Percentiles rank a stretch among this genome's conserved stretches.
Conservation (phyloP, 2,329 filamentous ascomycete genomes). For the Aspergillus japonicus region DNA sequence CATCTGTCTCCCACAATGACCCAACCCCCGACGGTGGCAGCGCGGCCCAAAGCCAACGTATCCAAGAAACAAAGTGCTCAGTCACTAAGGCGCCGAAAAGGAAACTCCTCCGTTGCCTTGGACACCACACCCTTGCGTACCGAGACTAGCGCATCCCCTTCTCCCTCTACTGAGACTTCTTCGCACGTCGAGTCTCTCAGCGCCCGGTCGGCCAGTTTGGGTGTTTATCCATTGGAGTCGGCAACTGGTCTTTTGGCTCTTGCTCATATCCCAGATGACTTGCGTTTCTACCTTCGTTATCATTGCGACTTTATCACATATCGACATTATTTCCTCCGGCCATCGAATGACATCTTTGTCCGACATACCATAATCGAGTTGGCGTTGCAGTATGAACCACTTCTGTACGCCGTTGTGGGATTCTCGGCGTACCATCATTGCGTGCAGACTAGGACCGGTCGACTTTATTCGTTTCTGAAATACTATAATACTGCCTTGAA, state of each 20-base stretch:
- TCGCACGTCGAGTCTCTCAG: conserved; percentile 37
- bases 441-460: conserved; percentile 66
- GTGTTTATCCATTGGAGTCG: conserved; percentile 26
- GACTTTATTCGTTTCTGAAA: conserved; percentile 76
- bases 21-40: conserved; percentile 19
- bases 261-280: conserved; percentile 55
- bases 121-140: conserved; percentile 22
- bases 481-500: conserved; percentile 90
- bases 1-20: conserved; percentile 24
- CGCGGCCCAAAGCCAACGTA: conserved; percentile 21
- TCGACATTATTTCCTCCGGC: conserved; percentile 78
- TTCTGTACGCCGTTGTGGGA: conserved; percentile 82
- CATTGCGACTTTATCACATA: conserved; percentile 74
- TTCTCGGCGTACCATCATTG: conserved; percentile 87
- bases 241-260: conserved; percentile 23
- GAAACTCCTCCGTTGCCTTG: conserved; percentile 15
- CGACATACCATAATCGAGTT: conserved; percentile 67
- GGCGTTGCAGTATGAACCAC: conserved; percentile 73
- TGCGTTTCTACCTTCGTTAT: conserved; percentile 76
- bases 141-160: conserved; percentile 53
- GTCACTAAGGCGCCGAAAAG: conserved; percentile 28
- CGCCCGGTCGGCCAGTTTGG: conserved; percentile 33
- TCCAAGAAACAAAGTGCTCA: conserved; percentile 32
- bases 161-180: conserved; percentile 53
- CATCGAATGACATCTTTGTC: conserved; percentile 71